phyloP scores from a whole-genome alignment of 768 basidiomycete genomes.

The Lentinula lateritia region DNA sequence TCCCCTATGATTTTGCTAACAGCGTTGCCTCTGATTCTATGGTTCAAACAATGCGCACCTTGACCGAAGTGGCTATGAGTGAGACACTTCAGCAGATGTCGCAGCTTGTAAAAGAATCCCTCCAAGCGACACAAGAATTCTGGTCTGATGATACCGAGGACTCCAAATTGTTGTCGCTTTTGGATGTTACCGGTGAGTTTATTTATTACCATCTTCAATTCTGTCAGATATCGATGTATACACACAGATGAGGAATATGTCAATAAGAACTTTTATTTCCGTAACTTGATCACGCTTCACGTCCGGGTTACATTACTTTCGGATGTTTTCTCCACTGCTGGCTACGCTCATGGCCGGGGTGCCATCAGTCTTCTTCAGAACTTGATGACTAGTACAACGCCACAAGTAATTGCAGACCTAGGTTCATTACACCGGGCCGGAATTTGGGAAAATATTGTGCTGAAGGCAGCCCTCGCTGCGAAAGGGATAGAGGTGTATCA shows the following conservation, averaged over 20 bases:
- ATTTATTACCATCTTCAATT: conserved; percentile 3
- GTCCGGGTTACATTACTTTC: conserved; percentile 79
- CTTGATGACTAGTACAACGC: conserved; percentile 58
- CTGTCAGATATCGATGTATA: conserved; percentile 5
- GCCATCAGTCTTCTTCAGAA: conserved; percentile 71
- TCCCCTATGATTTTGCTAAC: conserved; percentile 85
- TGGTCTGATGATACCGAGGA: conserved; percentile 51
- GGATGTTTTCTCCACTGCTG: conserved; percentile 81
- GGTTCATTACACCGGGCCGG: conserved; percentile 78
- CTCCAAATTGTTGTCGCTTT: conserved; percentile 60
- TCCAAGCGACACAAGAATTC: conserved; percentile 64
- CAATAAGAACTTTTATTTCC: conserved; percentile 59
- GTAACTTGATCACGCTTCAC: conserved; percentile 67
- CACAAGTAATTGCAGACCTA: conserved; percentile 62
- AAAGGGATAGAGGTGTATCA: conserved; percentile 49
- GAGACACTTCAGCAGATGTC: conserved; percentile 71
- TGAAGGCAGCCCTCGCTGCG: conserved; percentile 53
- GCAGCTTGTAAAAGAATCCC: conserved; percentile 61
- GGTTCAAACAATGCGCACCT: conserved; percentile 82
- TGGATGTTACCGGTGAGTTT: conserved; percentile 47
- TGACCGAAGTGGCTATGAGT: conserved; percentile 52
- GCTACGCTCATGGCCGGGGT: conserved; percentile 75
- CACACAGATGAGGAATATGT: conserved; percentile 38
- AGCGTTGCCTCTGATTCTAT: conserved; percentile 83
- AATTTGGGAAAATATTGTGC: conserved; percentile 82